These are phyloP conservation scores for Cucumis cinereus DNA, from an alignment of 306 rosid genomes.

Conservation along the genomic window DNA sequence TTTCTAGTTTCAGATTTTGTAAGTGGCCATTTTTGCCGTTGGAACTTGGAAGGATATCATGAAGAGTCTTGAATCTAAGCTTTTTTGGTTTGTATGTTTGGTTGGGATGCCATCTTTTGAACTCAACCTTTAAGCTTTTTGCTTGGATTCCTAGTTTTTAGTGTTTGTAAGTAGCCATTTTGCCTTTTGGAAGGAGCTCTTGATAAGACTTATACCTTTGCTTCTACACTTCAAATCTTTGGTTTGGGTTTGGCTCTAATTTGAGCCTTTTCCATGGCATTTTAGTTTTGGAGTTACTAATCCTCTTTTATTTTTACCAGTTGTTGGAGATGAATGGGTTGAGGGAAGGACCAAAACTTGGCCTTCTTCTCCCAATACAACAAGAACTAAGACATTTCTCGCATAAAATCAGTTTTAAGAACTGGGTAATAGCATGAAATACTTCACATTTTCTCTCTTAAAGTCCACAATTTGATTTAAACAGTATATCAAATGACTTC, in stretches of 20 bases:
- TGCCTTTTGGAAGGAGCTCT: neutral
- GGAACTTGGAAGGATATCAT: neutral
- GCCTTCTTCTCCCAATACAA: neutral
- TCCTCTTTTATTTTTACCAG: neutral
- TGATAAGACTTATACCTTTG: neutral
- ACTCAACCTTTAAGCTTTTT: neutral
- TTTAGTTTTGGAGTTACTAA: neutral
- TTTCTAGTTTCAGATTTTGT: too few species aligned
- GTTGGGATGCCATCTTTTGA: neutral
- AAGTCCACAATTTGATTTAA: neutral
- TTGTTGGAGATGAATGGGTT: neutral
- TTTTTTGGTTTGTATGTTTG: neutral
- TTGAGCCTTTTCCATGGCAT: neutral
- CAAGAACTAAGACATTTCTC: neutral
- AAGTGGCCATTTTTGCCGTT: neutral
- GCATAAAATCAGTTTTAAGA: neutral
- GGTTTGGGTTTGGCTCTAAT: neutral
- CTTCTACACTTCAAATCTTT: neutral
- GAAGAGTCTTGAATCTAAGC: neutral
- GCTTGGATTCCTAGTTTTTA: neutral
- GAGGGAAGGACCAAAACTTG: neutral
- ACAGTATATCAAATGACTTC: neutral
- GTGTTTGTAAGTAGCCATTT: neutral
- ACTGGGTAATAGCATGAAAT: neutral
- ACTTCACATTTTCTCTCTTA: neutral